These are phyloP conservation scores for Trichocomaceae sp. DNA, from an alignment of 2,329 filamentous ascomycete genomes.

Conservation along the genomic window DNA sequence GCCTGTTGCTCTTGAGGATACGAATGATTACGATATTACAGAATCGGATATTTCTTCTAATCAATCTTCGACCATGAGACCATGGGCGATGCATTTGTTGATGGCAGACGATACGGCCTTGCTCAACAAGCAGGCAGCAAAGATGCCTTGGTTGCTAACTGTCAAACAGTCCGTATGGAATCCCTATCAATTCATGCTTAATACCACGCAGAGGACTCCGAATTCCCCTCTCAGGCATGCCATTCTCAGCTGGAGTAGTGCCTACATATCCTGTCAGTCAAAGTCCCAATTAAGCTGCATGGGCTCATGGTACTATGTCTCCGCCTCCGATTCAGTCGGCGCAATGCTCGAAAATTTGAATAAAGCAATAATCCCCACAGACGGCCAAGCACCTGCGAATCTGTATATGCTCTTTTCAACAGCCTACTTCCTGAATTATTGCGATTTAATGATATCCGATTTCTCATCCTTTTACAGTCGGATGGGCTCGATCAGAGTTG, in stretches of 20 bases:
- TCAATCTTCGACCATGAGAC: neutral
- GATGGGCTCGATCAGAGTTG: neutral
- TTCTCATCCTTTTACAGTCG: neutral
- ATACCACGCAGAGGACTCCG: neutral
- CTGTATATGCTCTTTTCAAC: neutral
- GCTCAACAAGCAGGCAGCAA: neutral
- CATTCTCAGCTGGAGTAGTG: neutral
- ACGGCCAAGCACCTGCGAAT: neutral
- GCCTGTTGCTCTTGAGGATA: neutral
- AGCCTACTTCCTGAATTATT: neutral
- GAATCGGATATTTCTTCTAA: neutral
- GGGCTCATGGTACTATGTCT: neutral
- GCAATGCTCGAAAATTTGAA: neutral
- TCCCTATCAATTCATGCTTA: neutral
- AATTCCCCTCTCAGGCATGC: neutral
- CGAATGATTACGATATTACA: neutral
- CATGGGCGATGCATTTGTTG: neutral
- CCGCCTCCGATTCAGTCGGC: neutral
- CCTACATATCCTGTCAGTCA: neutral
- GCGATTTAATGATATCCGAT: neutral
- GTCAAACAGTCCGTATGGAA: neutral
- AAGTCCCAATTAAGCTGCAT: neutral
- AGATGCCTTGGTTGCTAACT: neutral
- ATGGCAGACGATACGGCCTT: neutral
- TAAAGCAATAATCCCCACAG: neutral